These are phyloP conservation scores for Angophora floribunda DNA, from an alignment of 345 rosid species.

Conservation along the genomic window DNA sequence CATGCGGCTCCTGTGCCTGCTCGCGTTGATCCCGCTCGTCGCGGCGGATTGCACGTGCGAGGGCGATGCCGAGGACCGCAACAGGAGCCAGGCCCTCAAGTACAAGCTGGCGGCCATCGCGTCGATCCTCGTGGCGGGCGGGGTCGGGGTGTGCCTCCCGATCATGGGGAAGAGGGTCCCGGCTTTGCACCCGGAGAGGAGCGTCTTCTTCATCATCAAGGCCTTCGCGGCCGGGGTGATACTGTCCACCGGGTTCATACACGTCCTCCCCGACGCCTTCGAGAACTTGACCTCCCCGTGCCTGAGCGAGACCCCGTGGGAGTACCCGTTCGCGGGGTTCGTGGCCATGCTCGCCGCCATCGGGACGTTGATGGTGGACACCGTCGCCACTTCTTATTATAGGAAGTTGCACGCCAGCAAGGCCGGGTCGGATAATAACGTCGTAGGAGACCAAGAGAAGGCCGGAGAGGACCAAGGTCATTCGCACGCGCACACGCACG, in stretches of 20 bases:
- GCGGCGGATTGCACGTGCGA: conserved; percentile 15
- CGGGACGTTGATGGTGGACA: conserved; percentile 49
- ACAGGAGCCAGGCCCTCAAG: conserved; percentile 6
- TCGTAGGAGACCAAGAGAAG: conserved; percentile 7
- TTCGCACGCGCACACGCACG: conserved; percentile 7
- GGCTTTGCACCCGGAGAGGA: conserved; percentile 26
- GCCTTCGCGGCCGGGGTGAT: conserved; percentile 74
- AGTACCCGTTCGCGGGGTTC: conserved; percentile 73
- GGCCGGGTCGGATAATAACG: conserved; percentile 8
- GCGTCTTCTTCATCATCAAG: conserved; percentile 40
- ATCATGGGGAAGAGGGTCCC: conserved; percentile 23
- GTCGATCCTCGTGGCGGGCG: conserved; percentile 35
- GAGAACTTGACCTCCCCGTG: conserved; percentile 48
- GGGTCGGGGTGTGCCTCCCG: conserved; percentile 40
- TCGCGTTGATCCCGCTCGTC: not conserved
- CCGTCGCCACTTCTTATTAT: conserved; percentile 41
- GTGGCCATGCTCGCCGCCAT: conserved; percentile 70
- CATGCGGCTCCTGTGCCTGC: not conserved
- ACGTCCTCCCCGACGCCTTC: conserved; percentile 77
- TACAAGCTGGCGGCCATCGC: conserved; percentile 35
- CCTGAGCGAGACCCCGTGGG: conserved; percentile 50
- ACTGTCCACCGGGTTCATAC: conserved; percentile 76
- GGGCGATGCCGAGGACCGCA: not conserved
- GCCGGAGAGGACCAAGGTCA: conserved; percentile 3
- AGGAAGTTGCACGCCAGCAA: conserved; percentile 11